A percentile compares a stretch with the other conserved stretches of the same genome.
Evolutionary conservation across 768 basidiomycete genomes (phyloP).

Genomic region (Rossbeevera mucosa): DNA sequence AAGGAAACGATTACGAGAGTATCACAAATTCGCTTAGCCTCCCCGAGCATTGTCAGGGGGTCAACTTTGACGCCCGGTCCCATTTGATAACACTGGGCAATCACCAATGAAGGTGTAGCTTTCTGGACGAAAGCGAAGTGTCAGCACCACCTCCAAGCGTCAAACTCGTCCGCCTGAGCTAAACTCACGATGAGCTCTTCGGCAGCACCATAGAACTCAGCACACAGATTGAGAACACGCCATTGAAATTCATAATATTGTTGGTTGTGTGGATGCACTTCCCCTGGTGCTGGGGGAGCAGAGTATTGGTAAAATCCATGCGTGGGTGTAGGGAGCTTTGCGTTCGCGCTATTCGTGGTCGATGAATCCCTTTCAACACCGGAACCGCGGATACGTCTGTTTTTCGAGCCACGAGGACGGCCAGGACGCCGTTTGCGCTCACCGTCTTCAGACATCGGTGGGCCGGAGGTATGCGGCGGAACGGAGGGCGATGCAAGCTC

Average conservation of each 20-base stretch:
- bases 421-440: constrained; percentile 70
- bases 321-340: constrained; percentile 32
- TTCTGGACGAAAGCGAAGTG: constrained; percentile 31
- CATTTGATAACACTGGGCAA: constrained; percentile 78
- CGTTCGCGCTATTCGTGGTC: constrained; percentile 9
- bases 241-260: constrained; percentile 85
- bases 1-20: constrained; percentile 48
- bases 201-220: constrained; percentile 82
- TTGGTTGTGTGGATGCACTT: constrained; percentile 61
- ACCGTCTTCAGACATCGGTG: constrained; percentile 26
- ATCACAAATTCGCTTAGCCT: constrained; percentile 77
- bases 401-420: constrained; percentile 76
- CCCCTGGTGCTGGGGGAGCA: constrained; percentile 39
- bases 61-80: constrained; percentile 67
- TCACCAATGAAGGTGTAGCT: constrained; percentile 61
- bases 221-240: constrained; percentile 76
- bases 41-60: constrained; percentile 65
- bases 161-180: constrained; percentile 5
- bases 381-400: constrained; percentile 46
- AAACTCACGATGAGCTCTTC: constrained; percentile 75
- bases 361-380: constrained; percentile 25
- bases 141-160: constrained; percentile 8
- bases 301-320: constrained; percentile 44
- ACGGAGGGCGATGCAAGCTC: constrained; percentile 26
- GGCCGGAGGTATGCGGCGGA: constrained; percentile 20